phyloP scores from a whole-genome alignment of 805 yeast species.

The Suhomyces pyralidae region DNA sequence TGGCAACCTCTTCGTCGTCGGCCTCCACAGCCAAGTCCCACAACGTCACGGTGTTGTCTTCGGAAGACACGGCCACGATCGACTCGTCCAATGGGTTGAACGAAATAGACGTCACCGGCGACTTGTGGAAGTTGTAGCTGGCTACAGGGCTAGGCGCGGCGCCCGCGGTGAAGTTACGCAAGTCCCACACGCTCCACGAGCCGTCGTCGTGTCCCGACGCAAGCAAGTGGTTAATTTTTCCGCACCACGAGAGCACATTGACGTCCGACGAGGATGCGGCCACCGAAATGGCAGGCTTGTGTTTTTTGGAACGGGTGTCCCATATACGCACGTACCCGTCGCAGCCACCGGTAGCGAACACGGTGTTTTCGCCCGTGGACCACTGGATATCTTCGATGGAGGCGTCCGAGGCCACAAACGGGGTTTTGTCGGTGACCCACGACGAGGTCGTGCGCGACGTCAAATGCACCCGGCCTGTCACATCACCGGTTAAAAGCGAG shows the following conservation, averaged over 20 bases:
- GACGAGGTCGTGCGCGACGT: conserved; percentile 72
- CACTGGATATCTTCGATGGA: conserved; percentile 97
- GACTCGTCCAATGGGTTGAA: conserved; percentile 96
- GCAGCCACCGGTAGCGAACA: conserved; percentile 90
- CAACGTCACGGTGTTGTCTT: conserved; percentile 92
- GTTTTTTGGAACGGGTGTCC: conserved; percentile 94
- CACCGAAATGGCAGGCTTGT: conserved; percentile 84
- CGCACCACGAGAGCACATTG: conserved; percentile 95
- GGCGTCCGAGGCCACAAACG: conserved; percentile 65
- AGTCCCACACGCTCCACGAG: conserved; percentile 96
- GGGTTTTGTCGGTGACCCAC: conserved; percentile 84
- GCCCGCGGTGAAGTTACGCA: conserved; percentile 70
- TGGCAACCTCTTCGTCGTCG: conserved; percentile 92
- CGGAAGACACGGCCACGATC: conserved; percentile 91
- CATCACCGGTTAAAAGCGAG: conserved; percentile 82
- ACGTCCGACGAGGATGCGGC: conserved; percentile 79
- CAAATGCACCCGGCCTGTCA: conserved; percentile 75
- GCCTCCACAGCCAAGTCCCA: conserved; percentile 99
- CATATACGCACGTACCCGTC: conserved; percentile 92
- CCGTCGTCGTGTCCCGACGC: conserved; percentile 99
- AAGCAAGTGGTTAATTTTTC: conserved; percentile 76
- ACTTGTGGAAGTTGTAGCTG: conserved; percentile 89
- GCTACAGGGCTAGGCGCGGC: conserved; percentile 80
- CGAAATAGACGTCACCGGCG: conserved; percentile 88
- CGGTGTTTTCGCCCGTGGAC: conserved; percentile 89